Evolutionary conservation across 2,329 filamentous ascomycete genomes (phyloP).

Genomic region (Claviceps fusiformis): DNA sequence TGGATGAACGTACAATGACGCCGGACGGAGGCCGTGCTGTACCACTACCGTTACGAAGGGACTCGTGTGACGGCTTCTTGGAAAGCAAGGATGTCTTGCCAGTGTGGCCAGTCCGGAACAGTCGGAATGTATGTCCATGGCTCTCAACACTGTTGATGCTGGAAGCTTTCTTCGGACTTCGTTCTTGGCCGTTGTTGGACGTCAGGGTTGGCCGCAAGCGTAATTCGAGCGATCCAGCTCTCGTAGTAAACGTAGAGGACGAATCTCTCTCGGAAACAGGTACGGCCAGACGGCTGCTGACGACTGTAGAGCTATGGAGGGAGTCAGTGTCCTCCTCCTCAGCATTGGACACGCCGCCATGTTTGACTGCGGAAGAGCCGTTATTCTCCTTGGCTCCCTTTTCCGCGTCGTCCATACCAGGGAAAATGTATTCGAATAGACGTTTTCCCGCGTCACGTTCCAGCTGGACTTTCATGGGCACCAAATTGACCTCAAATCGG

Average conservation of each 20-base stretch:
- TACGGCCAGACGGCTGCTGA: slow-evolving; percentile 22
- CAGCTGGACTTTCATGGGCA: slow-evolving; percentile 85
- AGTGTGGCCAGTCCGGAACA: slow-evolving; percentile 32
- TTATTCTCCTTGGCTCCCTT: slow-evolving; percentile 42
- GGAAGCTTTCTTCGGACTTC: slow-evolving; percentile 31
- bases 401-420: slow-evolving; percentile 55
- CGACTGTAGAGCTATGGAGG: slow-evolving; percentile 22
- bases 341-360: slow-evolving; percentile 9
- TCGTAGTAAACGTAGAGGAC: slow-evolving; percentile 38
- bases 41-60: slow-evolving; percentile 28
- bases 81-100: slow-evolving; percentile 26
- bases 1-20: slow-evolving; percentile 30
- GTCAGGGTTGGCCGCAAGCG: slow-evolving; percentile 72
- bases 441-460: slow-evolving; percentile 87
- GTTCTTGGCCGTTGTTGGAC: slow-evolving; percentile 30
- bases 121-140: slow-evolving; percentile 34
- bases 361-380: slow-evolving; percentile 39
- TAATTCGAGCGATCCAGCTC: slow-evolving; percentile 64
- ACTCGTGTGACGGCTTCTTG: slow-evolving; percentile 45
- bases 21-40: slow-evolving; percentile 20
- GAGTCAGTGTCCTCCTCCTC: slow-evolving; percentile 31
- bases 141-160: slow-evolving; percentile 29
- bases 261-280: slow-evolving; percentile 29
- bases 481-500: slow-evolving; percentile 86
- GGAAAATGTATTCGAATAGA: slow-evolving; percentile 95